Evolutionary conservation across 1,284 basidiomycete species (phyloP).

Genomic region (Irpex rosettiformis): DNA sequence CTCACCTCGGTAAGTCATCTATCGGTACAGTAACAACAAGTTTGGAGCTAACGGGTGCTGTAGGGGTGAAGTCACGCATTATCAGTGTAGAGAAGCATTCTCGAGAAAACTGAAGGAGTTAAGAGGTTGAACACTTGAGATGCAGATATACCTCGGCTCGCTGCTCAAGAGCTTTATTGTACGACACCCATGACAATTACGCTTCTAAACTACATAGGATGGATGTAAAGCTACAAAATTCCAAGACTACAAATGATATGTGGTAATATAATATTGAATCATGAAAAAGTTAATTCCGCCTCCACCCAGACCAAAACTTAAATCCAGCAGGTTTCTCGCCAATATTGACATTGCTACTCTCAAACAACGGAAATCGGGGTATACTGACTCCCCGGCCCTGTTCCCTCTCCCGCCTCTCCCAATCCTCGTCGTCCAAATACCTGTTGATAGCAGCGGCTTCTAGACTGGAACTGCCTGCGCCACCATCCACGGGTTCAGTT

Average conservation of each 20-base stretch:
- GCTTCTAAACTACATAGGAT: background rate
- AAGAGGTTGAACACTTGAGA: background rate
- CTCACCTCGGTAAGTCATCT: slow-evolving; percentile 71
- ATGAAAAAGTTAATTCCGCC: background rate
- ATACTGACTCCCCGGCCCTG: slow-evolving; percentile 14
- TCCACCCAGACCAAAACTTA: background rate
- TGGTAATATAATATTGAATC: too few species aligned
- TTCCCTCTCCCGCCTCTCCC: slow-evolving; percentile 40
- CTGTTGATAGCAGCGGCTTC: slow-evolving; percentile 50
- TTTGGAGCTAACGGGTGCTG: background rate
- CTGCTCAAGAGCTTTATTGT: background rate
- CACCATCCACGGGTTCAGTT: slow-evolving; percentile 3
- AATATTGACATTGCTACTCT: background rate
- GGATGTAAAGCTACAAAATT: background rate
- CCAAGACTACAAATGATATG: too few species aligned
- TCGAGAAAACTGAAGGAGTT: slow-evolving; percentile 50
- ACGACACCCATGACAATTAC: background rate
- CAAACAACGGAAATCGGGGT: slow-evolving; percentile 14
- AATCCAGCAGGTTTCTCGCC: background rate
- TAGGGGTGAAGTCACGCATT: slow-evolving; percentile 92
- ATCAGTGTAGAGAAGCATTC: slow-evolving; percentile 88
- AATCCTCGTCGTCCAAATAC: slow-evolving; percentile 66
- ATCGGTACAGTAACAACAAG: background rate
- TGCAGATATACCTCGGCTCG: background rate
- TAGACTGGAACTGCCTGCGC: slow-evolving; percentile 22